These are phyloP conservation scores for Globisporangium polare DNA, from an alignment of 352 stramenopile species.

Conservation along the genomic window DNA sequence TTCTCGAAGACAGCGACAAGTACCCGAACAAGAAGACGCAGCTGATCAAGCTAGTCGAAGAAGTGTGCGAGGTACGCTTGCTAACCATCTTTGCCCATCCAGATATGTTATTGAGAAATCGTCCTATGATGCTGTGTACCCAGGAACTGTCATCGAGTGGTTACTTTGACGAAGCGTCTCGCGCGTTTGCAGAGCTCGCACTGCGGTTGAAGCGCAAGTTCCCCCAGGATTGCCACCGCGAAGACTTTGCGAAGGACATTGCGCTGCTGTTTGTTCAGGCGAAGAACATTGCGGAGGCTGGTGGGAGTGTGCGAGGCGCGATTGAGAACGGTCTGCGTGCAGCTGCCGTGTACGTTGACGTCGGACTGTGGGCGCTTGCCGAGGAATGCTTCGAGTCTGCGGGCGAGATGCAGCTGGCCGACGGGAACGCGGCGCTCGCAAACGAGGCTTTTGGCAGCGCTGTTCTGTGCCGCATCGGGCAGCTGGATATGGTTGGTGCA, in stretches of 20 bases:
- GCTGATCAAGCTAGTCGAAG: conserved; percentile 36
- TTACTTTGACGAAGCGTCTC: conserved; percentile 69
- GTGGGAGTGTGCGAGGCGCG: conserved; percentile 39
- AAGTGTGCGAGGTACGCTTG: conserved; percentile 46
- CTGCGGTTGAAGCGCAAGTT: conserved; percentile 63
- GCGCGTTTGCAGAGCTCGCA: conserved; percentile 50
- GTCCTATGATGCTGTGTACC: too few species aligned
- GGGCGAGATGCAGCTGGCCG: conserved; percentile 40
- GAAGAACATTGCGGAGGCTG: conserved; percentile 50
- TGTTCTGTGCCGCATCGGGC: conserved; percentile 53
- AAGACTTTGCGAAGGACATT: conserved; percentile 30
- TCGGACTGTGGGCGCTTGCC: conserved; percentile 42
- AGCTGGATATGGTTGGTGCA: conserved; percentile 50
- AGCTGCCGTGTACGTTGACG: conserved; percentile 48
- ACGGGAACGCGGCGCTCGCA: conserved; percentile 29
- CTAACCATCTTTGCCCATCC: too few species aligned
- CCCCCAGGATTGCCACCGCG: conserved; percentile 36
- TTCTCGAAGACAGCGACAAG: conserved; percentile 42
- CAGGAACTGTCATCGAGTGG: conserved; percentile 46
- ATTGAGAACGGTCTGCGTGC: conserved; percentile 51
- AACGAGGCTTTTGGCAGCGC: conserved; percentile 59
- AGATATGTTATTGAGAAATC: too few species aligned
- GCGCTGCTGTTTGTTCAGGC: conserved; percentile 51
- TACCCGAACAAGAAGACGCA: conserved; percentile 38
- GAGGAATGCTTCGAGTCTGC: conserved; percentile 55